phyloP scores from a whole-genome alignment of 1,139 yeast species.

The Geotrichum histeridarum region DNA sequence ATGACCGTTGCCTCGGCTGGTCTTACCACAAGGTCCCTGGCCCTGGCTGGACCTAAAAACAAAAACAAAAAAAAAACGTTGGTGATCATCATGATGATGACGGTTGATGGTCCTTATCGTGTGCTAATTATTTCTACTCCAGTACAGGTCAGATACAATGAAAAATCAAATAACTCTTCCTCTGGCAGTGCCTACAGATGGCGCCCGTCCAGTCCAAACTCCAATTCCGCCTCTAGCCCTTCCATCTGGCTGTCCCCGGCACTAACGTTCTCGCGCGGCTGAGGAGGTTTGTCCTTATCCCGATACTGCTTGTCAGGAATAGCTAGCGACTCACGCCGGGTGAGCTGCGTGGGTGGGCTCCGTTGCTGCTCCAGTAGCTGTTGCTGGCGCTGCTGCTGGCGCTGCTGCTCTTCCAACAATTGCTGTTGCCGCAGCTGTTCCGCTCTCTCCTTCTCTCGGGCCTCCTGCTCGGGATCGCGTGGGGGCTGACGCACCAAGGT shows the following conservation, averaged over 20 bases:
- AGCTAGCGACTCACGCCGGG: constrained; percentile 22
- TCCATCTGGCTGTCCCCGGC: constrained; percentile 21
- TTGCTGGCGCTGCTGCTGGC: constrained; percentile 23
- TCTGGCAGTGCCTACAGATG: not conserved
- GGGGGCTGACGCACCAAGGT: constrained; percentile 73
- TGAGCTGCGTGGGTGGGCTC: constrained; percentile 5
- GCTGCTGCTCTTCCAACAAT: constrained; percentile 14
- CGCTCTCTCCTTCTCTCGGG: constrained; percentile 26
- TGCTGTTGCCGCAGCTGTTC: constrained; percentile 22
- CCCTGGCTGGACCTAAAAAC: too few species aligned
- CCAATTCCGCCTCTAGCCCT: constrained; percentile 52
- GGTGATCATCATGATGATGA: too few species aligned
- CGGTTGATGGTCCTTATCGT: too few species aligned
- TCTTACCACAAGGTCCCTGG: too few species aligned
- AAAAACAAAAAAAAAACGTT: too few species aligned
- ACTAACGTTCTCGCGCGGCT: constrained; percentile 40
- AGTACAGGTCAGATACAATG: too few species aligned
- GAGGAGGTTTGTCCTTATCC: constrained; percentile 43
- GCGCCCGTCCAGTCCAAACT: constrained; percentile 52
- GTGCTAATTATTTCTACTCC: too few species aligned
- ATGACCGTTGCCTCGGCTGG: too few species aligned
- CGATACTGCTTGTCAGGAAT: constrained; percentile 38
- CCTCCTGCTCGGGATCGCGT: constrained; percentile 51
- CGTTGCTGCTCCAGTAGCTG: constrained; percentile 27
- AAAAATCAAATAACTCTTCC: too few species aligned